A percentile compares a stretch with the other conserved stretches of the same genome.
phyloP scores from a whole-genome alignment of 352 stramenopile species.

The Globisporangium mamillatum region DNA sequence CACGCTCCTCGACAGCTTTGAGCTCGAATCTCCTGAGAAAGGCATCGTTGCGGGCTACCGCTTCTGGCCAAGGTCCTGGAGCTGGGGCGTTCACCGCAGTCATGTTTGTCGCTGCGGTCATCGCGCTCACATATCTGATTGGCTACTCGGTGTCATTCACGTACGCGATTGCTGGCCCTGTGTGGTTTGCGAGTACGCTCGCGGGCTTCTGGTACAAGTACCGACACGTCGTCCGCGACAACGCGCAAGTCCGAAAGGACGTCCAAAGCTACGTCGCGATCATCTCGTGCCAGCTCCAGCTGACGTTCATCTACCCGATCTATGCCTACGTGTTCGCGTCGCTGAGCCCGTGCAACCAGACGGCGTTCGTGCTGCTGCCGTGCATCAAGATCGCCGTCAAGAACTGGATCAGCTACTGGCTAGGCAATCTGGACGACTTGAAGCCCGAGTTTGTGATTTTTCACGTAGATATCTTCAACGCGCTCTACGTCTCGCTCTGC shows the following conservation, averaged over 20 bases:
- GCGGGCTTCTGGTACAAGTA: not conserved
- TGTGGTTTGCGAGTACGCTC: slow-evolving; percentile 10
- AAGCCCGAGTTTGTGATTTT: no score
- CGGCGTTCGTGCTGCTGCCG: not conserved
- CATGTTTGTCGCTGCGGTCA: not conserved
- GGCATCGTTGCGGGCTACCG: no score
- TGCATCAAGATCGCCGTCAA: not conserved
- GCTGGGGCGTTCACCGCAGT: not conserved
- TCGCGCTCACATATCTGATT: not conserved
- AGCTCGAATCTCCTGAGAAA: no score
- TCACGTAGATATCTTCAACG: no score
- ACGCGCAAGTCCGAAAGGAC: slow-evolving; percentile 10
- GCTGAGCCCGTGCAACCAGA: not conserved
- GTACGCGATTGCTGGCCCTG: not conserved
- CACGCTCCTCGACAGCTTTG: no score
- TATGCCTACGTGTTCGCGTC: not conserved
- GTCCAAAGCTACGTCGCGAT: not conserved
- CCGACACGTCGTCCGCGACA: slow-evolving; percentile 10
- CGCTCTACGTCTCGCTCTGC: no score
- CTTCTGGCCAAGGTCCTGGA: not conserved
- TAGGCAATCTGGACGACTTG: no score
- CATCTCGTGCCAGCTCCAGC: slow-evolving; percentile 11
- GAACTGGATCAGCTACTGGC: no score
- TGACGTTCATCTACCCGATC: not conserved
- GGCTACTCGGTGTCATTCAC: slow-evolving; percentile 36